Evolutionary conservation across 352 stramenopile species (phyloP).

Genomic region (Phytophthora sojae): DNA sequence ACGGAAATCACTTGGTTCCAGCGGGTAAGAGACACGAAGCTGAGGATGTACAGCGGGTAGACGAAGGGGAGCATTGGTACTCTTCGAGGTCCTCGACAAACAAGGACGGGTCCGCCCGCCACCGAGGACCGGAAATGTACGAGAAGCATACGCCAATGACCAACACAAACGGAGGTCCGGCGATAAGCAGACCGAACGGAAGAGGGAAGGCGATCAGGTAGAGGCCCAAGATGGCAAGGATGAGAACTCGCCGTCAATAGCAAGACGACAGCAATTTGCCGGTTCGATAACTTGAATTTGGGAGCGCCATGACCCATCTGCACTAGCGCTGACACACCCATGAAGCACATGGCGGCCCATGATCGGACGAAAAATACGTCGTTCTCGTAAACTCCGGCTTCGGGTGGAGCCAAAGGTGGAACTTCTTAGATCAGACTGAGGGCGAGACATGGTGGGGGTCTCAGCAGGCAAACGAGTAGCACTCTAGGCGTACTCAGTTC

Average conservation of each 20-base stretch:
- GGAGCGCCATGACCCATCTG: conserved; percentile 25
- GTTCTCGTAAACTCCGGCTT: conserved; percentile 41
- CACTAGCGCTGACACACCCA: conserved; percentile 14
- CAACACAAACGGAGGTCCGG: conserved; percentile 15
- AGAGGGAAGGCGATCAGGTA: conserved; percentile 44
- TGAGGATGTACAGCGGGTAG: conserved; percentile 55
- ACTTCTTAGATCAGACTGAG: conserved; percentile 41
- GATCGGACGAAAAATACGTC: conserved; percentile 39
- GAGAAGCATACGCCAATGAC: conserved; percentile 22
- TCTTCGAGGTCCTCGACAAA: conserved; percentile 23
- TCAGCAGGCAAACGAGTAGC: conserved; percentile 26
- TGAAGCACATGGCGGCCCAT: conserved; percentile 20
- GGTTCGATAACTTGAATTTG: conserved; percentile 8
- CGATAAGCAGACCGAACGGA: conserved; percentile 48
- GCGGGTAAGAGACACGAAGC: too few species aligned
- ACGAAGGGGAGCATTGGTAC: conserved; percentile 37
- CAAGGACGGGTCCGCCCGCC: conserved; percentile 13
- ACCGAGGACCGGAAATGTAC: conserved; percentile 19
- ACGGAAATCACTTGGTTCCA: too few species aligned
- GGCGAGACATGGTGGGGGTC: conserved; percentile 42
- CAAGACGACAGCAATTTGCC: conserved; percentile 13
- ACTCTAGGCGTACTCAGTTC: background rate
- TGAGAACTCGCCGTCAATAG: conserved; percentile 19
- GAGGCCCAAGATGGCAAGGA: conserved; percentile 21
- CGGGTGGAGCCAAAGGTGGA: conserved; percentile 26